These are phyloP conservation scores for Rubia yunnanensis DNA, from an alignment of 257 asterid genomes.

Conservation along the genomic window DNA sequence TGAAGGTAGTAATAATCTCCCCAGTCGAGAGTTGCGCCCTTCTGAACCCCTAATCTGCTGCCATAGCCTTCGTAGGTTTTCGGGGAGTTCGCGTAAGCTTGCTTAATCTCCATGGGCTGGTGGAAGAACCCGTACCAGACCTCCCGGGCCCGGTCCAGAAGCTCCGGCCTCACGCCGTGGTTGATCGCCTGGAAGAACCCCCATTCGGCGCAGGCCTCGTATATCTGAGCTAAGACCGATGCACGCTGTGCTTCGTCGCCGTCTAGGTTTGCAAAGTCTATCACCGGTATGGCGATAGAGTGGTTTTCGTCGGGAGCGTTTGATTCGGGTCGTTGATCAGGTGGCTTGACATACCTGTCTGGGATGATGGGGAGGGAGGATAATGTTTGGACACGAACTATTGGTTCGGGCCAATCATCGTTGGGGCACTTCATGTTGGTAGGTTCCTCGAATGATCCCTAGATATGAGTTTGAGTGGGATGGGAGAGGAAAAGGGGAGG, in stretches of 20 bases:
- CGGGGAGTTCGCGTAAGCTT: conserved; percentile 55
- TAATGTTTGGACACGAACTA: conserved; percentile 65
- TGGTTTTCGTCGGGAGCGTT: not conserved
- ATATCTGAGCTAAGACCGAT: conserved; percentile 20
- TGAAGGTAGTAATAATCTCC: conserved; percentile 84
- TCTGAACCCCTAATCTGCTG: conserved; percentile 68
- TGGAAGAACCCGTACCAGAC: conserved; percentile 68
- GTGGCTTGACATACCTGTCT: conserved; percentile 43
- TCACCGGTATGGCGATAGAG: conserved; percentile 33
- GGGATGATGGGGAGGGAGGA: conserved; percentile 42
- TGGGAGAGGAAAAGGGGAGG: not conserved
- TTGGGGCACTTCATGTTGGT: conserved; percentile 5
- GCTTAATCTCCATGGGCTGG: conserved; percentile 60
- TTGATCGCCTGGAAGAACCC: conserved; percentile 79
- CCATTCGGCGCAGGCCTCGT: conserved; percentile 59
- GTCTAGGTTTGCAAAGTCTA: conserved; percentile 33
- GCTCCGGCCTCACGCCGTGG: conserved; percentile 53
- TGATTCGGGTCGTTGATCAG: conserved; percentile 32
- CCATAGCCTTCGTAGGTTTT: conserved; percentile 86
- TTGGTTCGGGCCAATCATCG: conserved; percentile 76
- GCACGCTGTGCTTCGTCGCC: not conserved
- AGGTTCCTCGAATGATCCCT: conserved; percentile 9
- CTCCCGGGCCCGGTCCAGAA: conserved; percentile 53
- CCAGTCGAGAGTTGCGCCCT: conserved; percentile 88
- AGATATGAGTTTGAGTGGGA: not conserved